Base-by-base conservation (phyloP, 1,284 basidiomycete genomes). In the Cutaneotrichosporon sp. region DNA sequence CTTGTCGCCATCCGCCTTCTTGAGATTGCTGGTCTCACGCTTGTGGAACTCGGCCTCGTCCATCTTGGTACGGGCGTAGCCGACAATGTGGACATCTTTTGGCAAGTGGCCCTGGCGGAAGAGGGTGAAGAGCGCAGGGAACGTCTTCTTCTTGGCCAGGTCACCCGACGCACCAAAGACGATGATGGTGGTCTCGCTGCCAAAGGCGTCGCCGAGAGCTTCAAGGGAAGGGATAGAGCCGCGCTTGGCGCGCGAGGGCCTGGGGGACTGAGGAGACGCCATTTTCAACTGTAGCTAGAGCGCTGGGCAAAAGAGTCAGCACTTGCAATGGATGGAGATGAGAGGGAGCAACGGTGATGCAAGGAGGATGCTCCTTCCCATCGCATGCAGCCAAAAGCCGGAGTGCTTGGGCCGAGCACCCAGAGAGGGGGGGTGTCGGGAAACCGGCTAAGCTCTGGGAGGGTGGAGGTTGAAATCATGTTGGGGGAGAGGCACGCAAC, bases 91-190 rank as follows among this genome's bases (percentile, higher is more conserved):
- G 63, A 87, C 80, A 72, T 84, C 87, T 54, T 81, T 80, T 38
- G 92, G 91, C 21, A 97, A 82, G 77, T 85, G 86, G 44, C 82
- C 83, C 65, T 84, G 83, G 63, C 80, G 80, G 80, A 83, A 94
- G 62, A 97, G 84, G 56, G 84, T 85, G 73, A 94, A 96, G 58
- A 97, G 80, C 37, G 92, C 92, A 15, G 92, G 92, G 76, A 92
- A 88, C 10, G 93, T 97, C 91, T 98, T 98, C 81, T 98, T 98
- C 86, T 97, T 97, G 56, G 94, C 96, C 47, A 98, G 81, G 80
- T 98, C 94, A 49, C 94, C 94, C 55, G 90, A 96, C 20, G 94
- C 94, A 57, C 96, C 96, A 56, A 96, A 84, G 52, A 98, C 94
- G 70, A 94, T 78, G 77, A 96, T 84, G 77, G 88, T 73, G 22